phyloP scores from a whole-genome alignment of 177 flowering plant genomes.

The Vitis hybrid region DNA sequence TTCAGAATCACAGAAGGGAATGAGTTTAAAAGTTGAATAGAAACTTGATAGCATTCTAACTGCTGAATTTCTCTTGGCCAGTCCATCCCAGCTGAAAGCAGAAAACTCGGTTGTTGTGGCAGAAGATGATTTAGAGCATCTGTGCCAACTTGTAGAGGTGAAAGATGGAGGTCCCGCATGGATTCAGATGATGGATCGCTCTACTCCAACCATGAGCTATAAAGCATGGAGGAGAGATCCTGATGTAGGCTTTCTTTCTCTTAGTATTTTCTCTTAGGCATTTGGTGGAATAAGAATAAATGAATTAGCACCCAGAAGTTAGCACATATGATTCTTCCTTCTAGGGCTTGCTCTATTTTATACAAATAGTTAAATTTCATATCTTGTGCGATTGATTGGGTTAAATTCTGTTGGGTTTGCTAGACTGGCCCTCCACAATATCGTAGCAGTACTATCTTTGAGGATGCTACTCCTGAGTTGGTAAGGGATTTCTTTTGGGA shows the following conservation, averaged over 20 bases:
- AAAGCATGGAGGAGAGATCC: constrained; percentile 93
- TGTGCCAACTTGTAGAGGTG: constrained; percentile 67
- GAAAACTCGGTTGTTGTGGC: constrained; percentile 39
- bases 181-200: constrained; percentile 89
- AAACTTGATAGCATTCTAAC: neutral
- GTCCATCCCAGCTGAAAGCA: constrained; percentile 30
- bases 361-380: neutral
- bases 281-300: neutral
- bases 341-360: neutral
- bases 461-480: constrained; percentile 84
- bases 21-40: neutral
- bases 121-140: constrained; percentile 59
- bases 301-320: neutral
- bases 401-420: constrained; percentile 7
- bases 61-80: constrained; percentile 15
- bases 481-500: constrained; percentile 98
- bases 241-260: constrained; percentile 43
- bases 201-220: constrained; percentile 66
- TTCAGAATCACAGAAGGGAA: neutral
- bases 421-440: constrained; percentile 92
- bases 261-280: neutral
- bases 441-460: constrained; percentile 79
- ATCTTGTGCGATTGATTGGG: neutral
- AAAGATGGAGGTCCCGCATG: constrained; percentile 91
- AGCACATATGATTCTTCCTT: neutral